Percentiles rank a stretch among this genome's conserved stretches.
phyloP scores from a whole-genome alignment of 2,329 filamentous ascomycete genomes.

The Diaporthe sp. region DNA sequence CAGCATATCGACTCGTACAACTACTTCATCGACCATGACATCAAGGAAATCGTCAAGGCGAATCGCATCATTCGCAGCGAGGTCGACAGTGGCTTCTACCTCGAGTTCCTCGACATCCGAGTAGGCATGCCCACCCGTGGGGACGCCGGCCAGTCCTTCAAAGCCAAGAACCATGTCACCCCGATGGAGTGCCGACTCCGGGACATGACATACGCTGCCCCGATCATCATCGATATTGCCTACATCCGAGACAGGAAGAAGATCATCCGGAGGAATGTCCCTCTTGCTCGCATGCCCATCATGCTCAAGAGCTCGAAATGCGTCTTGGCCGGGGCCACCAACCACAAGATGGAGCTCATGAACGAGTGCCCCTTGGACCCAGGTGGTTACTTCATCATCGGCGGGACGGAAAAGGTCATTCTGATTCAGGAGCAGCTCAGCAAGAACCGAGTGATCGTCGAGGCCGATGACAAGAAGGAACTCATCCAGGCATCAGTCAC shows the following conservation, averaged over 20 bases:
- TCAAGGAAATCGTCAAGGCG: conserved; percentile 95
- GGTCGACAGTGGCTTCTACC: conserved; percentile 91
- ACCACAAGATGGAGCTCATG: conserved; percentile 89
- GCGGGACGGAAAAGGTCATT: conserved; percentile 98
- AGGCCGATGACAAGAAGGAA: conserved; percentile 91
- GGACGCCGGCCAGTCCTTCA: conserved; percentile 66
- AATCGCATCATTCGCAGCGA: conserved; percentile 92
- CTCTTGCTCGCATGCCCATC: conserved; percentile 91
- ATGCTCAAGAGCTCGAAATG: conserved; percentile 98
- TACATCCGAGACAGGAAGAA: conserved; percentile 86
- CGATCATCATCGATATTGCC: conserved; percentile 91
- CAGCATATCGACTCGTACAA: conserved; percentile 99
- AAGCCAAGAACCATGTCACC: conserved; percentile 81
- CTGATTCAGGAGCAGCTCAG: conserved; percentile 98
- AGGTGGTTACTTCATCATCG: conserved; percentile 97
- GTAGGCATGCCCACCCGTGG: conserved; percentile 85
- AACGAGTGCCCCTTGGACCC: conserved; percentile 97
- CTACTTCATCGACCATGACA: conserved; percentile 95
- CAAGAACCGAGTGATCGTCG: conserved; percentile 99
- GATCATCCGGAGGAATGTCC: conserved; percentile 81
- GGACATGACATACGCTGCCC: conserved; percentile 98
- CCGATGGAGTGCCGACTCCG: conserved; percentile 97
- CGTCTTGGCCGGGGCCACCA: conserved; percentile 84
- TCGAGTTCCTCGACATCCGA: conserved; percentile 93
- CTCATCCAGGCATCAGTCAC: conserved; percentile 96